Evolutionary conservation across 768 basidiomycete genomes (phyloP).

Genomic region (Boletellus ananiceps): DNA sequence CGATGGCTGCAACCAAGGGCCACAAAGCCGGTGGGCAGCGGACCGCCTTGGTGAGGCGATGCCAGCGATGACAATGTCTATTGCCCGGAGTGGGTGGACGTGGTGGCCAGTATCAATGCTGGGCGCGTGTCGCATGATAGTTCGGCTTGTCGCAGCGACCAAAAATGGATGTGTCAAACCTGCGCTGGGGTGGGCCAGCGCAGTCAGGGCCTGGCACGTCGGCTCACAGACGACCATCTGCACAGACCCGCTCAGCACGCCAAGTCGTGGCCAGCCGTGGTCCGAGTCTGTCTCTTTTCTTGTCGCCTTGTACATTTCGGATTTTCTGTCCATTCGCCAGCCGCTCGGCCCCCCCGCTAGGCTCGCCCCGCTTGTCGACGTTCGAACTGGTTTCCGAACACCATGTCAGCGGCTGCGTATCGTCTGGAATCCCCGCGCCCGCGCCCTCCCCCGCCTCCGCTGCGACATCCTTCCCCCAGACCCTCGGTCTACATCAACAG

Average conservation of each 20-base stretch:
- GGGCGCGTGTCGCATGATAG: background rate
- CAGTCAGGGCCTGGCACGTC: constrained; percentile 25
- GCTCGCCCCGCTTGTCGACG: constrained; percentile 7
- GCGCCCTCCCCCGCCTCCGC: constrained; percentile 53
- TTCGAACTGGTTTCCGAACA: constrained; percentile 36
- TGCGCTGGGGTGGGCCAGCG: constrained; percentile 26
- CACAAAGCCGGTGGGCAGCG: constrained; percentile 6
- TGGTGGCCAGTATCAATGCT: too few species aligned
- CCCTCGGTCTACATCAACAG: constrained; percentile 41
- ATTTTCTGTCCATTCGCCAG: constrained; percentile 9
- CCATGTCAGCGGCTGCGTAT: constrained; percentile 61
- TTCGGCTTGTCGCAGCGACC: constrained; percentile 10
- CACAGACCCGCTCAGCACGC: constrained; percentile 8
- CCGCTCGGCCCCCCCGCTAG: constrained; percentile 3
- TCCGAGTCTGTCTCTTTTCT: constrained; percentile 3
- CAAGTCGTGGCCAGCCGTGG: constrained; percentile 8
- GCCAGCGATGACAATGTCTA: background rate
- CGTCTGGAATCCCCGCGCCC: constrained; percentile 61
- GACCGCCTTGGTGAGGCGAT: background rate
- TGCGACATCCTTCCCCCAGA: constrained; percentile 47
- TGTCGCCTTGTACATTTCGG: constrained; percentile 18
- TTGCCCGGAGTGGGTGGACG: background rate
- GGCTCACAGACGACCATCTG: constrained; percentile 25
- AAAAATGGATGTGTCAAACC: constrained; percentile 21
- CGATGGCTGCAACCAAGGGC: constrained; percentile 3